Conservation (phyloP, 1,139 yeast genomes). For the Blastobotrys elegans region DNA sequence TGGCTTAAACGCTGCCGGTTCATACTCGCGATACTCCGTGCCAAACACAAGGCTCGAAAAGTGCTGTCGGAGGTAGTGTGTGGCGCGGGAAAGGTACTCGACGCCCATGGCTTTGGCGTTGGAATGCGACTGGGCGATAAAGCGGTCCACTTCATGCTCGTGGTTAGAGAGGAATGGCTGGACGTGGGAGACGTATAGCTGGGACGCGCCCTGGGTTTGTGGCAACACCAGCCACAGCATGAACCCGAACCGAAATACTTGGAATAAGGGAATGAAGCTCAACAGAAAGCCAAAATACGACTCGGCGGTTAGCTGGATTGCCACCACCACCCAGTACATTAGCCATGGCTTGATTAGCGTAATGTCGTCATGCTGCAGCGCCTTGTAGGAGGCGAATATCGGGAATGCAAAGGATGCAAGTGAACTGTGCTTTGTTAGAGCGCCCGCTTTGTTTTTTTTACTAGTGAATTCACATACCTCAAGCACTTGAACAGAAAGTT, state of each 20-base stretch:
- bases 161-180: slow-evolving; percentile 33
- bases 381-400: slow-evolving; percentile 52
- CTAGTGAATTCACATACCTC: slow-evolving; percentile 4
- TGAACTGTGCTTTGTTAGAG: slow-evolving; percentile 20
- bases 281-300: slow-evolving; percentile 39
- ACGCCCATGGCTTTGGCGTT: slow-evolving; percentile 23
- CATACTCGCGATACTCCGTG: slow-evolving; percentile 13
- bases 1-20: not conserved
- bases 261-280: slow-evolving; percentile 47
- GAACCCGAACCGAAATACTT: slow-evolving; percentile 37
- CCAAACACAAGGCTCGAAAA: slow-evolving; percentile 18
- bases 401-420: slow-evolving; percentile 48
- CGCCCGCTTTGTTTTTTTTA: too few relatives aligned
- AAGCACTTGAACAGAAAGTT: slow-evolving; percentile 10
- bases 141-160: slow-evolving; percentile 30
- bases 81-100: slow-evolving; percentile 20
- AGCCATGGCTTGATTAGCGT: slow-evolving; percentile 53
- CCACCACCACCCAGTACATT: slow-evolving; percentile 56
- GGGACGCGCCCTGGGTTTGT: slow-evolving; percentile 38
- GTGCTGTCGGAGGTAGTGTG: slow-evolving; percentile 13
- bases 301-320: slow-evolving; percentile 42
- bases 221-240: slow-evolving; percentile 53
- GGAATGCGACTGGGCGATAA: slow-evolving; percentile 22
- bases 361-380: slow-evolving; percentile 45
- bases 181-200: slow-evolving; percentile 30